phyloP scores from a whole-genome alignment of 1,284 basidiomycete genomes.

The Cutaneotrichosporon cavernicola region DNA sequence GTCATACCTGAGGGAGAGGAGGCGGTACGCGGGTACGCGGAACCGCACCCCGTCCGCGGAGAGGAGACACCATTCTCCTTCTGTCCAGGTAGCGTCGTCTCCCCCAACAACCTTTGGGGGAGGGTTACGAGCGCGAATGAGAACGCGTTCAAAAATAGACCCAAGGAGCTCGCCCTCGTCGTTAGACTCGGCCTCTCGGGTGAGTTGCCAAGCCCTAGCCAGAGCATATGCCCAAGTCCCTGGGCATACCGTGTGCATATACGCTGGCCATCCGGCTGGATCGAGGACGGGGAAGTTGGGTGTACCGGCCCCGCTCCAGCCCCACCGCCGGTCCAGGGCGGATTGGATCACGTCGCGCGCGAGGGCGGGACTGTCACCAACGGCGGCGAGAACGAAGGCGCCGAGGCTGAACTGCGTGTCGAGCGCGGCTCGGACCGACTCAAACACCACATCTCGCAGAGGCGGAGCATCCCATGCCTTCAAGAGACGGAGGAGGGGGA shows the following conservation, averaged over 20 bases:
- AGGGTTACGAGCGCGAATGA: not conserved
- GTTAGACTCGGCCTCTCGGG: not conserved
- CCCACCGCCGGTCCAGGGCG: not conserved
- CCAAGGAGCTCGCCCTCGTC: not conserved
- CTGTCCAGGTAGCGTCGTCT: not conserved
- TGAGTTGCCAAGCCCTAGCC: not conserved
- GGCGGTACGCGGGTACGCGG: conserved; percentile 7
- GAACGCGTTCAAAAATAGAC: not conserved
- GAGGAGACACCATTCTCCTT: conserved; percentile 13
- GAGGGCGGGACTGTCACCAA: not conserved
- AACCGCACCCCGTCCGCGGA: conserved; percentile 17
- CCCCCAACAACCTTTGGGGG: not conserved
- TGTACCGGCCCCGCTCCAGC: not conserved
- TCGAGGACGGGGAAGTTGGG: not conserved
- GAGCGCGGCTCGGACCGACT: not conserved
- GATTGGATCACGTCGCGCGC: not conserved
- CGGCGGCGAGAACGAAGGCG: not conserved
- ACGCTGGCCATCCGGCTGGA: not conserved
- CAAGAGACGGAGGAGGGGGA: not conserved
- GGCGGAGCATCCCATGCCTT: not conserved
- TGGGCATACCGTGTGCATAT: not conserved
- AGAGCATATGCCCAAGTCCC: not conserved
- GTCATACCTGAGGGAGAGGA: conserved; percentile 4
- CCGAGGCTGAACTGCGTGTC: not conserved
- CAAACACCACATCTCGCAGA: not conserved